Evolutionary conservation across 2,329 filamentous ascomycete genomes (phyloP), one percentile per base, ranked within the genome.

Genomic region (Dactylonectria macrodidyma): DNA sequence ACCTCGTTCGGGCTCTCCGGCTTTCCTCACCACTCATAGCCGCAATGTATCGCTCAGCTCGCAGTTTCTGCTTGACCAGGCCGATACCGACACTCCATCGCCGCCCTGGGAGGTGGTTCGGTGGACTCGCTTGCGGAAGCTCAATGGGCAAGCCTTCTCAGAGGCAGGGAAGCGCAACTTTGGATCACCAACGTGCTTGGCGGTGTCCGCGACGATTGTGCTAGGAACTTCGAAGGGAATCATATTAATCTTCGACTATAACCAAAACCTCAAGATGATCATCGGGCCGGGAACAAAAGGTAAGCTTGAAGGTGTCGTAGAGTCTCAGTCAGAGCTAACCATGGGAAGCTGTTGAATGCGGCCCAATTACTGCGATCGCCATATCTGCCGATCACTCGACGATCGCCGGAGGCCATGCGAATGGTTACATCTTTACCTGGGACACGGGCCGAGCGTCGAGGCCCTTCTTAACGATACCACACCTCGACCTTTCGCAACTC

Each of bases 381-480:
- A 90, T 98, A 65, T 97, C 96, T 33, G 95, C 95, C 19, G 96
- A 99, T 78, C 95, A 98, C 80, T 93, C 93, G 2, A 97, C 95
- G 1, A 88, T 99, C 71, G 96, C 94, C 38, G 94, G 92, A 44
- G 96, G 96, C 3, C 95, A 99, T 86, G 91, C 91, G 1, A 94
- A 92, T 74, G 97, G 96, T 3, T 91, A 91, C 77, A 97, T 99
- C 60, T 98, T 98, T 78, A 99, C 95, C 0, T 99, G 97, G 97
- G 97, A 99, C 79, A 92, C 95, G 12, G 89, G 89, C 47, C 89
- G 93, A 65, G 89, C 93, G n/a, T 90, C 94, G 3, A 89, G 93
- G 36, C 96, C 95, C 0, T 99, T 99, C 79, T 87, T 99, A 36
- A 91, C 94, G 58, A 95, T 99, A 50, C 90, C 92, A 1, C 93